These are phyloP conservation scores for Penicillium tannophilum DNA, from an alignment of 495 filamentous ascomycete genomes.

Conservation along the genomic window DNA sequence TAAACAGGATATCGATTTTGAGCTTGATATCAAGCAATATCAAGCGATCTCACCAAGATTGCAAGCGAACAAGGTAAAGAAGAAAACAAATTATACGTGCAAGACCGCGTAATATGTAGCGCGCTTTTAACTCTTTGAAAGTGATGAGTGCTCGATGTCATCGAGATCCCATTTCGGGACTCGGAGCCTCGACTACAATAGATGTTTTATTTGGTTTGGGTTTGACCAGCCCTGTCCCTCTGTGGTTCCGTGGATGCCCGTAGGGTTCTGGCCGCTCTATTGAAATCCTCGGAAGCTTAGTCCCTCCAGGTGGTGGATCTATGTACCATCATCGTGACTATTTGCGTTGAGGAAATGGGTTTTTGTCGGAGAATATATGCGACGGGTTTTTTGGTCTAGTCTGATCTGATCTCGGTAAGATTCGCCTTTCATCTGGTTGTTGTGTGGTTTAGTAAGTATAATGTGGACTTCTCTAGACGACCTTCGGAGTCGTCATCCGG, in stretches of 20 bases:
- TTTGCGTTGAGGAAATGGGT: constrained; percentile 8
- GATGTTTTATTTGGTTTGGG: constrained; percentile 2
- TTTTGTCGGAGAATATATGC: constrained; percentile 26
- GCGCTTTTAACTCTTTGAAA: constrained; percentile 7
- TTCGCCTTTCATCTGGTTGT: neutral
- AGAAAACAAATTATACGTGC: constrained; percentile 5
- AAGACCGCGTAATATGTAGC: constrained; percentile 23
- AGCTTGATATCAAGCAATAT: neutral
- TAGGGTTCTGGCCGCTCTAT: constrained; percentile 15
- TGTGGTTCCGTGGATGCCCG: constrained; percentile 13
- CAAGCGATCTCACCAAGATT: neutral
- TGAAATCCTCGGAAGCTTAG: constrained; percentile 18
- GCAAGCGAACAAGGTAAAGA: neutral
- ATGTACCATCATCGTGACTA: constrained; percentile 28
- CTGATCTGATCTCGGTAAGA: neutral
- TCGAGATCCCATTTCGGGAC: constrained; percentile 15
- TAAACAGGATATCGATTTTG: neutral
- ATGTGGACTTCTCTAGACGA: neutral
- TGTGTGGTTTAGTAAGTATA: neutral
- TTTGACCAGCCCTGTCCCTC: neutral
- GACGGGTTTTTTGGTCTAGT: constrained; percentile 1
- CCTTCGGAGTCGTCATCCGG: neutral
- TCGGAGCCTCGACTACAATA: constrained; percentile 9
- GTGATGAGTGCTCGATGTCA: constrained; percentile 32
- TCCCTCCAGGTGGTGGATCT: constrained; percentile 10